Conservation (phyloP, 371 early-diverging fungal species). For the Massospora cicadina region DNA sequence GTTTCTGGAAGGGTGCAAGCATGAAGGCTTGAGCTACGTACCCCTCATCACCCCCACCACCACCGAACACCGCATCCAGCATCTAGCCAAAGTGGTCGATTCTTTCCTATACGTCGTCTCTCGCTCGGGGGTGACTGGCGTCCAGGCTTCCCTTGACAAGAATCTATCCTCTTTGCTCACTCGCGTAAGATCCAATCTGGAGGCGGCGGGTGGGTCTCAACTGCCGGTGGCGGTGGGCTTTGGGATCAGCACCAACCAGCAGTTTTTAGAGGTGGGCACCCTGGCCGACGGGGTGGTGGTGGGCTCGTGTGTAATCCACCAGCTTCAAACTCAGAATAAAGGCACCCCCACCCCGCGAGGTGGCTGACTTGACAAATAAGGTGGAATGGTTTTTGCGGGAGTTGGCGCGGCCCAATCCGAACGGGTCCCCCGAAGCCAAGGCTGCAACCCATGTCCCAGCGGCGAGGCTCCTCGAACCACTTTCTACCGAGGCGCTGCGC, state of each 20-base stretch:
- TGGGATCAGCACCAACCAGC: conserved; percentile 78
- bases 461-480: background rate
- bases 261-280: conserved; percentile 65
- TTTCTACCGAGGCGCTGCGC: conserved; percentile 23
- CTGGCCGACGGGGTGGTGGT: conserved; percentile 89
- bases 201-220: conserved; percentile 21
- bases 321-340: conserved; percentile 29
- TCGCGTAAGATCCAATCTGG: conserved; percentile 33
- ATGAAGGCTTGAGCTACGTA: conserved; percentile 65
- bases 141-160: conserved; percentile 32
- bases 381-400: background rate
- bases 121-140: conserved; percentile 86
- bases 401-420: background rate
- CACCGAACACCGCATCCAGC: conserved; percentile 58
- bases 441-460: background rate
- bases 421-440: background rate
- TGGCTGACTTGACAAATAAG: background rate
- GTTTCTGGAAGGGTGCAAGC: conserved; percentile 56
- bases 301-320: conserved; percentile 74
- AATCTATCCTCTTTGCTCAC: conserved; percentile 52
- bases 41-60: conserved; percentile 92
- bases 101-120: conserved; percentile 91
- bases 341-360: background rate
- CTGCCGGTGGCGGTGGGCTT: conserved; percentile 91
- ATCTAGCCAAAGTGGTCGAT: conserved; percentile 61